These are phyloP conservation scores for Amaranthus palmeri DNA, from an alignment of 148 eudicot genomes.

Conservation along the genomic window DNA sequence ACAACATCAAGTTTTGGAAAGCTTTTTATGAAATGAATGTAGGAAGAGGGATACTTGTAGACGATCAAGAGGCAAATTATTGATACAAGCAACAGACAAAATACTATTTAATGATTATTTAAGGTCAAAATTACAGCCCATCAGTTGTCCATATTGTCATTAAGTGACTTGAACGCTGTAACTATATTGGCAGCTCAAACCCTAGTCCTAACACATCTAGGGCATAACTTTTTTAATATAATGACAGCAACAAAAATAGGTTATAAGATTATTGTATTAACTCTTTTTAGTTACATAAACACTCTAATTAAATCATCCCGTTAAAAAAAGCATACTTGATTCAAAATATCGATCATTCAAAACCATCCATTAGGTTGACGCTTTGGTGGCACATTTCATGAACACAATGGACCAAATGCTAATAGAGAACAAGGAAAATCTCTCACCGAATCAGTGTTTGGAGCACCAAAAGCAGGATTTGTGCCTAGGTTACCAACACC, in stretches of 20 bases:
- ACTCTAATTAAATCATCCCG: neutral
- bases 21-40: no score
- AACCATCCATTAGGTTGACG: neutral
- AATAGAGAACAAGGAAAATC: slow-evolving; percentile 6
- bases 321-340: neutral
- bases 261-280: neutral
- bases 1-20: no score
- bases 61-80: no score
- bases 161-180: no score
- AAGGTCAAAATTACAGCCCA: no score
- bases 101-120: no score
- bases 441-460: slow-evolving; percentile 29
- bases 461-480: slow-evolving; percentile 36
- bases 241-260: neutral
- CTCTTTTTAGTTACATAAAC: neutral
- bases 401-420: slow-evolving; percentile 26
- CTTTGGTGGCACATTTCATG: slow-evolving; percentile 1
- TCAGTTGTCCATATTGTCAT: no score
- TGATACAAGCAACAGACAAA: no score
- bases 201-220: no score
- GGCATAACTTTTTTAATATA: no score
- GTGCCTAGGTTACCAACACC: slow-evolving; percentile 54
- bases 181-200: no score
- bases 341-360: neutral
- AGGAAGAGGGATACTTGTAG: no score